These are phyloP conservation scores for Colletotrichum spaethianum DNA, from an alignment of 2,329 filamentous ascomycete genomes.

Conservation along the genomic window DNA sequence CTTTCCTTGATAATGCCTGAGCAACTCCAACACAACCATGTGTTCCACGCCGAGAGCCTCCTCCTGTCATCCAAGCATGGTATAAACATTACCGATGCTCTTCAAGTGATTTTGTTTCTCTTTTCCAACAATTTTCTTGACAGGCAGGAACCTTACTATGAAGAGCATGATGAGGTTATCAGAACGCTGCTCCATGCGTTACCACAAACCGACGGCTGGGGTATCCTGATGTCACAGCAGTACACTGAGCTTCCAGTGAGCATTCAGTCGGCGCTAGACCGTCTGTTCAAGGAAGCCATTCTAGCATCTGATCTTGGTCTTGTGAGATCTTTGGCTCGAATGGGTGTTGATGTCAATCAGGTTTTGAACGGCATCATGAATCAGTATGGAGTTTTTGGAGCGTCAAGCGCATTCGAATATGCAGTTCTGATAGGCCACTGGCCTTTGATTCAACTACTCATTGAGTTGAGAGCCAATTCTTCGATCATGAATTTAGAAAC, in stretches of 20 bases:
- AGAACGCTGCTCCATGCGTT: background rate
- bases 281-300: background rate
- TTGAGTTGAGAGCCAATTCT: background rate
- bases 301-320: background rate
- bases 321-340: background rate
- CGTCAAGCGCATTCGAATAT: background rate
- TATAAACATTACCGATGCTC: background rate
- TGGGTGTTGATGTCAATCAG: background rate
- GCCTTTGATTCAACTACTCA: background rate
- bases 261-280: background rate
- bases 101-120: background rate
- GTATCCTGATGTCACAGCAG: background rate
- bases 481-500: background rate
- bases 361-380: background rate
- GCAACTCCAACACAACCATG: background rate
- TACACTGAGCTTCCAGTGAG: background rate
- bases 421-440: background rate
- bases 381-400: background rate
- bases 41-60: background rate
- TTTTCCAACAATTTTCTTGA: background rate
- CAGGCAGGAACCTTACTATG: fast-evolving
- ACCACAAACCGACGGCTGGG: background rate
- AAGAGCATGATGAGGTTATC: background rate
- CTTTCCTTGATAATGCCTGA: background rate
- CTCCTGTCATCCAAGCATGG: background rate